Percentiles rank a stretch among this genome's conserved stretches.
Conservation (phyloP, 2,329 filamentous ascomycete species). For the Podosphaera fusca region DNA sequence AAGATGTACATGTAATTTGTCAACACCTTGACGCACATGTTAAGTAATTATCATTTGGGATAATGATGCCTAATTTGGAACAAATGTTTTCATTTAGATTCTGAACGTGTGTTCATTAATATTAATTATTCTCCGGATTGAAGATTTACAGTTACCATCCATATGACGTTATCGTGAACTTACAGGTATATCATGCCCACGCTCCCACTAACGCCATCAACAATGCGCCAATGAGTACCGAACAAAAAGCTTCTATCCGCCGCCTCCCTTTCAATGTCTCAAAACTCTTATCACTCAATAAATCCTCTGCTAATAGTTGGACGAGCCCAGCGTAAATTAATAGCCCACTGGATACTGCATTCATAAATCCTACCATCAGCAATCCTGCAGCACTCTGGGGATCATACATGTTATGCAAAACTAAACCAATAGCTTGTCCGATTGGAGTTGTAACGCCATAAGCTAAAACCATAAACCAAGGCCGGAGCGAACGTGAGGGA, state of each 20-base stretch:
- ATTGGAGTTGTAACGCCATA: conserved; percentile 60
- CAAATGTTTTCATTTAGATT: no score
- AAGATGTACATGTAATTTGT: no score
- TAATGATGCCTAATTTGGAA: no score
- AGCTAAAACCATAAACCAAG: conserved; percentile 58
- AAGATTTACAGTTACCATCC: no score
- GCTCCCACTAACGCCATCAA: conserved; percentile 46
- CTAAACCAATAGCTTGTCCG: conserved; percentile 60
- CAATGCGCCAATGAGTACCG: conserved; percentile 33
- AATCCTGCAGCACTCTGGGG: conserved; percentile 53
- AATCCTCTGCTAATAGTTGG: conserved; percentile 68
- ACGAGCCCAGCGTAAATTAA: conserved; percentile 66
- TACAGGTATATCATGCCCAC: conserved; percentile 23
- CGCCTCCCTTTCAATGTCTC: conserved; percentile 30
- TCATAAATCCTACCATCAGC: conserved; percentile 69
- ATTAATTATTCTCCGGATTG: no score
- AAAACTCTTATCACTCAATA: conserved; percentile 49
- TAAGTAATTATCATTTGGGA: no score
- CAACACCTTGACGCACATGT: no score
- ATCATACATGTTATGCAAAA: conserved; percentile 59
- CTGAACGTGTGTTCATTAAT: no score
- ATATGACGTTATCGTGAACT: no score
- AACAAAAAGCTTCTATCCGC: conserved; percentile 35
- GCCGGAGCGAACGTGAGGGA: conserved; percentile 44
- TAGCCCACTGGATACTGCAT: conserved; percentile 61